Conservation (phyloP, 768 basidiomycete species). For the Pulveroboletus sp. region DNA sequence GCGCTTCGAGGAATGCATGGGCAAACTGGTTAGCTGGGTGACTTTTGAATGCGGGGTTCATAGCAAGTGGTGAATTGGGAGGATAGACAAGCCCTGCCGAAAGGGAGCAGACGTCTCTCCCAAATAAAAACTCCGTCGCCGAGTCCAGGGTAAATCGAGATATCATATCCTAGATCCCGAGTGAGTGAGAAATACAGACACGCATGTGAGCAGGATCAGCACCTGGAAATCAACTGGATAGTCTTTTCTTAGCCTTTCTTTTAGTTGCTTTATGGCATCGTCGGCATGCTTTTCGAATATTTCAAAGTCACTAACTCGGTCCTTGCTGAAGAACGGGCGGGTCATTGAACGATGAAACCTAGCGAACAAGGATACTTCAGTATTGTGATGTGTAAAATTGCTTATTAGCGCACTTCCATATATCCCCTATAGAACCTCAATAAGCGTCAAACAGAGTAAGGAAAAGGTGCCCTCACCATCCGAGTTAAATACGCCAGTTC, state of each 20-base stretch:
- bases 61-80: constrained; percentile 12
- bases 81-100: constrained; percentile 48
- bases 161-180: constrained; percentile 40
- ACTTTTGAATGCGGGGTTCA: constrained; percentile 10
- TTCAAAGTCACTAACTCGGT: constrained; percentile 51
- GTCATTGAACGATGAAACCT: constrained; percentile 59
- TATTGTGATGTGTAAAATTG: background rate
- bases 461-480: constrained; percentile 35
- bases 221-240: constrained; percentile 57
- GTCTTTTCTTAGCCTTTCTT: constrained; percentile 39
- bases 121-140: constrained; percentile 56
- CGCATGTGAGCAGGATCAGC: background rate
- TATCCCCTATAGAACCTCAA: constrained; percentile 35
- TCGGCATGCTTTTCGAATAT: constrained; percentile 49
- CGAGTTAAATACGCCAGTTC: constrained; percentile 53
- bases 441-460: background rate
- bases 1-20: constrained; percentile 46
- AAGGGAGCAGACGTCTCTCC: constrained; percentile 43
- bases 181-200: background rate
- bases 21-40: constrained; percentile 42
- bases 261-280: constrained; percentile 42
- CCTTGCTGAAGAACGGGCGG: constrained; percentile 55
- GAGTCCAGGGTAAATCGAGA: constrained; percentile 57
- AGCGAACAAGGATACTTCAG: background rate
- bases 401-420: constrained; percentile 47